Evolutionary conservation across 148 eudicot genomes (phyloP).

Genomic region (Nepenthes gracilis): DNA sequence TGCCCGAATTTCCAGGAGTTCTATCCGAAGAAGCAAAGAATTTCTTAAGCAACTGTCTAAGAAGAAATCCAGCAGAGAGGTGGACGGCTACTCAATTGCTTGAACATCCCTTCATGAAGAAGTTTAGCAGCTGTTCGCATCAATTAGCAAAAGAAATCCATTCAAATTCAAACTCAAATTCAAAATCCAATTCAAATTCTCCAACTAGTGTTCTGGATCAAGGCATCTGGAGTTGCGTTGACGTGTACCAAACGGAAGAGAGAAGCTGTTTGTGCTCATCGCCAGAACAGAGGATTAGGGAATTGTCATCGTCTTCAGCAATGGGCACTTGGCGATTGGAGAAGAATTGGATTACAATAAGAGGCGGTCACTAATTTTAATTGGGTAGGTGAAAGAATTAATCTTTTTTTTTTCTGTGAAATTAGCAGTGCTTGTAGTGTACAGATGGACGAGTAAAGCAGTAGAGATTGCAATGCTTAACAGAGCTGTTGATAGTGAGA

Average conservation of each 20-base stretch:
- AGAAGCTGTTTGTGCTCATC: background rate
- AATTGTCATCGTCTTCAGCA: background rate
- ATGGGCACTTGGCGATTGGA: too few relatives aligned
- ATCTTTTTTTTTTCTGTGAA: too few relatives aligned
- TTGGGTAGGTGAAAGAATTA: too few relatives aligned
- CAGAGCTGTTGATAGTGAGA: too few relatives aligned
- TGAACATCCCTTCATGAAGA: constrained; percentile 27
- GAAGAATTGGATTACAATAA: too few relatives aligned
- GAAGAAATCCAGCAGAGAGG: constrained; percentile 22
- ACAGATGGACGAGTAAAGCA: too few relatives aligned
- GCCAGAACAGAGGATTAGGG: background rate
- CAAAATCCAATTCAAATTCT: constrained; percentile 14
- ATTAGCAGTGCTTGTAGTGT: too few relatives aligned
- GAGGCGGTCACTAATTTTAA: too few relatives aligned
- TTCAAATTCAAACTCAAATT: background rate
- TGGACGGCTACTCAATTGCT: constrained; percentile 38
- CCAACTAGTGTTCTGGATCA: constrained; percentile 38
- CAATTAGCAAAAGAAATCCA: background rate
- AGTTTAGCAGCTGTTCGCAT: background rate
- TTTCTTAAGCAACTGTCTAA: constrained; percentile 37
- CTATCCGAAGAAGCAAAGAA: constrained; percentile 32
- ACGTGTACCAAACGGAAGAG: constrained; percentile 1
- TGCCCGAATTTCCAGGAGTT: constrained; percentile 26
- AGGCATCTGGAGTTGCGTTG: constrained; percentile 32
- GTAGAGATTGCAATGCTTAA: too few relatives aligned